Base-by-base conservation (phyloP, 192 early-diverging fungal genomes). In the Coemansia sp. region DNA sequence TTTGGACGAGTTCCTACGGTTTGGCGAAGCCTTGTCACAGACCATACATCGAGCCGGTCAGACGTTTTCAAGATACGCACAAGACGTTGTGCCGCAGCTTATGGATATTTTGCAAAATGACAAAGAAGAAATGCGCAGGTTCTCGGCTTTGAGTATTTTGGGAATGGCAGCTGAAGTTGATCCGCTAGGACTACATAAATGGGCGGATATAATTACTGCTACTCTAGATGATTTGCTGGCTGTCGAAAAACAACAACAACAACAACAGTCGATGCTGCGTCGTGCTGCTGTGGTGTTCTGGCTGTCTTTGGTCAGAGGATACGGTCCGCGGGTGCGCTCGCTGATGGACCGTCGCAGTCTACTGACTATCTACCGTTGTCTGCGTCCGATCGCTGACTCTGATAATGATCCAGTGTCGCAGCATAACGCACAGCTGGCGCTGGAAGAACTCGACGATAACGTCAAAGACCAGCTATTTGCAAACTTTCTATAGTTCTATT, bases 21-120 rank as follows among this genome's bases (percentile, higher is more conserved):
- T 94, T 2, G 96, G 96, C 10, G 95, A 98, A 72, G 93, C 92
- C 11, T 83, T 96, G 11, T 70, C 92, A 50, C 92, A 95, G 75
- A 95, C 91, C 2, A 87, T 94, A 7, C 90, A 92, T 67, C 83
- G 94, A 0, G 85, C 86, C 58, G 96, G 96, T 0, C 82, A 86
- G 48, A 91, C 87, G 17, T 85, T 95, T n/a, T 85, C 85, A 5
- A 90, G 92, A 68, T 95, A 94, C 65, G 67, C 63, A 2, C 14
- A 22, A 5, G 31, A 63, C 29, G 16, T 88, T 42, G 69, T 76
- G 32, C 75, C 73, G 11, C 48, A 7, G 56, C 60, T 80, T 62
- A 70, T 84, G 4, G 18, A 61, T 50, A 48, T 72, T 7, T 48
- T 90, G 2, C 74, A 42, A 56, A 75, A 22, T 51, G 68, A 2